Evolutionary conservation across 2,329 filamentous ascomycete genomes (phyloP).

Genomic region (Botrytis fabae): DNA sequence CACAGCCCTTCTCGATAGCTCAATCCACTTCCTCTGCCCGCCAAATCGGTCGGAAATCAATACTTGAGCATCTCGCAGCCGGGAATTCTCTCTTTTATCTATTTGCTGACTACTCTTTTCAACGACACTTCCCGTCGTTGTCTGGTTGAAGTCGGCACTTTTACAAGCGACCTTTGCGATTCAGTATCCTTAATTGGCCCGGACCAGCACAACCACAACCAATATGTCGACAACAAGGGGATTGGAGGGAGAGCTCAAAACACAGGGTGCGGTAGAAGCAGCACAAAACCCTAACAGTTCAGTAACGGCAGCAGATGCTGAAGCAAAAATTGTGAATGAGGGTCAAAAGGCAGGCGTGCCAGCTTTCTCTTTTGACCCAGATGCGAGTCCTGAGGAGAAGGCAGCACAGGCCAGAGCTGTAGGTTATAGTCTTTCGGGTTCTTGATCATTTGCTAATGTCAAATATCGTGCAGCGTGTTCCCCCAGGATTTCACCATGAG

Average conservation of each 20-base stretch:
- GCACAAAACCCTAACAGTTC: conserved; percentile 68
- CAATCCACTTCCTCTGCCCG: conserved; percentile 5
- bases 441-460: conserved; percentile 18
- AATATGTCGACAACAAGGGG: conserved; percentile 40
- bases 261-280: conserved; percentile 76
- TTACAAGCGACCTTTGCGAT: conserved; percentile 17
- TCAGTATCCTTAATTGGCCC: conserved; percentile 25
- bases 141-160: conserved; percentile 4
- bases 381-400: conserved; percentile 83
- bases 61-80: neutral
- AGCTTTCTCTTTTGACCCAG: conserved; percentile 83
- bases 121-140: conserved; percentile 11
- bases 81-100: neutral
- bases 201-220: conserved; percentile 24
- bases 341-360: conserved; percentile 75
- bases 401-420: conserved; percentile 75
- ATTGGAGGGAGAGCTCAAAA: conserved; percentile 65
- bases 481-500: conserved; percentile 62
- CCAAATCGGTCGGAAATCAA: neutral
- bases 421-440: conserved; percentile 43
- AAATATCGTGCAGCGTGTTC: conserved; percentile 54
- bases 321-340: conserved; percentile 73
- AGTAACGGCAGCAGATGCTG: conserved; percentile 68
- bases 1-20: neutral
- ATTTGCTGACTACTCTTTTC: conserved; percentile 9